These are phyloP conservation scores for Tulasnella sp. DNA, from an alignment of 768 basidiomycete genomes.

Conservation along the genomic window DNA sequence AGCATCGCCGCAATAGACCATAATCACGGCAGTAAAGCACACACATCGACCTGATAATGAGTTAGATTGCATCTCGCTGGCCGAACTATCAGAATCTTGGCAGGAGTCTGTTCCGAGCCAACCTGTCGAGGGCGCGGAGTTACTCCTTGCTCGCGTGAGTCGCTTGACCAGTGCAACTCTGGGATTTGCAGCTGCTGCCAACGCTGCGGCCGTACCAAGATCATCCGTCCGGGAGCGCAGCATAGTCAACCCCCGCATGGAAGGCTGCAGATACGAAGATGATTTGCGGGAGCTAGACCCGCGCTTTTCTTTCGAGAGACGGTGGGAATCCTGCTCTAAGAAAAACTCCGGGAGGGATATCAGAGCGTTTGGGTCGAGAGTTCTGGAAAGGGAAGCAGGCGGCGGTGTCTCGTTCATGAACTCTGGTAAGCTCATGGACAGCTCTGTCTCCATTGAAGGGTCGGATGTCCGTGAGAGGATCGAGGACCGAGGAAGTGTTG, in stretches of 20 bases:
- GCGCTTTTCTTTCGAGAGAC: neutral
- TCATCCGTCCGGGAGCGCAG: too few relatives aligned
- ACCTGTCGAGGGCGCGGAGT: slow-evolving; percentile 27
- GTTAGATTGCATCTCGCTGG: too few relatives aligned
- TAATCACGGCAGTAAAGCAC: too few relatives aligned
- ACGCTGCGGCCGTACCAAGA: slow-evolving; percentile 5
- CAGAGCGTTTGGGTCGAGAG: slow-evolving; percentile 38
- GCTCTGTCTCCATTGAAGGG: slow-evolving; percentile 30
- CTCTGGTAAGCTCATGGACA: slow-evolving; percentile 47
- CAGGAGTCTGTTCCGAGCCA: too few relatives aligned
- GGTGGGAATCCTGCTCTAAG: slow-evolving; percentile 31
- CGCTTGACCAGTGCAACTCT: slow-evolving; percentile 1
- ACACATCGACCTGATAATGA: neutral
- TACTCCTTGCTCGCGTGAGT: slow-evolving; percentile 25
- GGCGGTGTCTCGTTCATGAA: slow-evolving; percentile 42
- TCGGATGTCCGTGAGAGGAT: slow-evolving; percentile 10
- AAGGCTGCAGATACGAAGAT: slow-evolving; percentile 10
- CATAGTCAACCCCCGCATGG: neutral
- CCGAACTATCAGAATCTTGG: too few relatives aligned
- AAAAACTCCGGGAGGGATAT: slow-evolving; percentile 55
- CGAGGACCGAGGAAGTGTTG: slow-evolving; percentile 34
- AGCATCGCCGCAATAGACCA: too few relatives aligned
- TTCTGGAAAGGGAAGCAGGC: neutral
- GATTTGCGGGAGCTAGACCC: neutral
- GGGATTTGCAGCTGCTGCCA: neutral